Evolutionary conservation across 2,329 filamentous ascomycete species (phyloP).

Genomic region (Diaporthe australafricana): DNA sequence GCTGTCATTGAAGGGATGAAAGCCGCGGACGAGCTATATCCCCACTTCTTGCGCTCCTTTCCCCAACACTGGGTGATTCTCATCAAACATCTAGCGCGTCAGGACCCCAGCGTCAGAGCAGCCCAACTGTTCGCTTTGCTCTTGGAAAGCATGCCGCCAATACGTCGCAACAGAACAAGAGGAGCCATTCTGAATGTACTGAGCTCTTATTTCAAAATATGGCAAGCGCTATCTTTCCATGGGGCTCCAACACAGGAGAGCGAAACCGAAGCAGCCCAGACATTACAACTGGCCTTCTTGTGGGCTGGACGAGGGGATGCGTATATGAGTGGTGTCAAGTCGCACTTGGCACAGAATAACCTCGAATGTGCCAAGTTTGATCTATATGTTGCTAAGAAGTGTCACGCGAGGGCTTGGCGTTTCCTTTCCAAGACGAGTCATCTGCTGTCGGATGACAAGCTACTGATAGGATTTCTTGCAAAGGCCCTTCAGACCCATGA

Average conservation of each 20-base stretch:
- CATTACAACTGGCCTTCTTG: constrained; percentile 1
- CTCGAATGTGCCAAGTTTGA: neutral
- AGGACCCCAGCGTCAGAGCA: constrained; percentile 1
- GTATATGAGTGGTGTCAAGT: neutral
- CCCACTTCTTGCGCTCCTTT: constrained; percentile 6
- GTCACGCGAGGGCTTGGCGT: constrained; percentile 10
- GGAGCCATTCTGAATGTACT: constrained; percentile 30
- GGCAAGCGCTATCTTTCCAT: constrained; percentile 27
- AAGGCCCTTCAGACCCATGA: constrained; percentile 21
- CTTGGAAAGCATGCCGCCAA: constrained; percentile 23
- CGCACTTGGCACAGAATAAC: constrained; percentile 8
- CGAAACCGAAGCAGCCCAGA: neutral
- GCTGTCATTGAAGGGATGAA: constrained; percentile 14
- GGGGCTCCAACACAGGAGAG: constrained; percentile 16
- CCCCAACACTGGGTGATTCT: constrained; percentile 26
- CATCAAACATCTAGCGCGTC: constrained; percentile 24
- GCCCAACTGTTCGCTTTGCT: constrained; percentile 26
- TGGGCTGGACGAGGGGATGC: constrained; percentile 33
- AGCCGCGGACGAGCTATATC: neutral
- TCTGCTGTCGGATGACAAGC: constrained; percentile 30
- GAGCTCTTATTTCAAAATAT: constrained; percentile 31
- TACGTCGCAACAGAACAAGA: constrained; percentile 9
- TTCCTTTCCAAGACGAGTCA: constrained; percentile 25
- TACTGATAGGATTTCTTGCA: constrained; percentile 15
- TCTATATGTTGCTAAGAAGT: constrained; percentile 6